phyloP scores from a whole-genome alignment of 805 yeast species.

The Cyberlindnera veronae region DNA sequence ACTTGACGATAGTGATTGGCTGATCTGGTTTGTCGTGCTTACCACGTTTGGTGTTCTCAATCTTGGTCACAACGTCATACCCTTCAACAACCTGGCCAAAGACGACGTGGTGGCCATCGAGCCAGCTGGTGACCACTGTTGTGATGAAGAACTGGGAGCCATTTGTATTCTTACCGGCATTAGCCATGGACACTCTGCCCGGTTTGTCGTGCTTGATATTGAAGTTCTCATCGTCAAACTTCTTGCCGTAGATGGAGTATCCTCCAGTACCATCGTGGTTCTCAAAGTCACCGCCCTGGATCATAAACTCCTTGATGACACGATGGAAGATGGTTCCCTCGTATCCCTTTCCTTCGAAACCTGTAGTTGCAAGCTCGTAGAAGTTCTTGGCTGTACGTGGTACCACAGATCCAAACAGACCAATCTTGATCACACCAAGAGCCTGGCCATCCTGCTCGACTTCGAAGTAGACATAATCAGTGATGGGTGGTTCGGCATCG shows the following conservation, averaged over 20 bases:
- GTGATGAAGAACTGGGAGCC: slow-evolving; percentile 74
- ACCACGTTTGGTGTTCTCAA: slow-evolving; percentile 54
- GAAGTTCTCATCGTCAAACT: slow-evolving; percentile 76
- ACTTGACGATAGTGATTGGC: slow-evolving; percentile 39
- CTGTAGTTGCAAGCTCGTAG: slow-evolving; percentile 39
- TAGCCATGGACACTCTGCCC: slow-evolving; percentile 70
- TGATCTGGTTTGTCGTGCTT: slow-evolving; percentile 39
- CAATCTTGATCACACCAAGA: slow-evolving; percentile 44
- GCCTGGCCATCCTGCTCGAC: slow-evolving; percentile 20
- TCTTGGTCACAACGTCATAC: slow-evolving; percentile 48
- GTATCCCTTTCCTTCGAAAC: slow-evolving; percentile 39
- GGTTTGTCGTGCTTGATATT: slow-evolving; percentile 63
- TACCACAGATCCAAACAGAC: slow-evolving; percentile 60
- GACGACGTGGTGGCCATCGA: slow-evolving; percentile 66
- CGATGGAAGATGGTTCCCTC: slow-evolving; percentile 67
- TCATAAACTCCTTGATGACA: slow-evolving; percentile 67
- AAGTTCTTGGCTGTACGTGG: slow-evolving; percentile 66
- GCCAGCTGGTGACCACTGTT: slow-evolving; percentile 42
- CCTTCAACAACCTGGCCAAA: slow-evolving; percentile 78
- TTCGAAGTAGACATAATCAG: slow-evolving; percentile 26
- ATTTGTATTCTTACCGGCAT: slow-evolving; percentile 63
- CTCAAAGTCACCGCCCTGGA: slow-evolving; percentile 87
- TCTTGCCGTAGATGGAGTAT: slow-evolving; percentile 69
- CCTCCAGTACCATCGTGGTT: slow-evolving; percentile 71
- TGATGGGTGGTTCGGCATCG: slow-evolving; percentile 24